Evolutionary conservation across 495 filamentous ascomycete species (phyloP).

Genomic region (Aspergillus wentii): DNA sequence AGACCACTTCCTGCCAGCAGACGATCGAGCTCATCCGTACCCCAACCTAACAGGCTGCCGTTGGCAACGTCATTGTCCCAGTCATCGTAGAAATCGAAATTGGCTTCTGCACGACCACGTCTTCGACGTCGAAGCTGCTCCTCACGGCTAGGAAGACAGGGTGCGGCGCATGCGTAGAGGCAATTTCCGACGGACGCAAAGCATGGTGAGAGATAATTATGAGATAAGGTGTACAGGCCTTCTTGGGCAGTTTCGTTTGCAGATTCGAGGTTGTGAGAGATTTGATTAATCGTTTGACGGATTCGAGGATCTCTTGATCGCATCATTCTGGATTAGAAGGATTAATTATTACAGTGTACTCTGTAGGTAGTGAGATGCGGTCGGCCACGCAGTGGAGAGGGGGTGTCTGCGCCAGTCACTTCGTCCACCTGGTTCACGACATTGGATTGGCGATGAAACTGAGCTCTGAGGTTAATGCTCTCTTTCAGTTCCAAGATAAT

Average conservation of each 20-base stretch:
- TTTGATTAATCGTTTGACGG: constrained; percentile 87
- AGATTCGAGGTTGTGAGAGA: constrained; percentile 86
- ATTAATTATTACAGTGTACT: too few relatives aligned
- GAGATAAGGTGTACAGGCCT: constrained; percentile 80
- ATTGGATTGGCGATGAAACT: too few relatives aligned
- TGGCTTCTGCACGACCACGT: constrained; percentile 69
- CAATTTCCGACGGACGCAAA: constrained; percentile 60
- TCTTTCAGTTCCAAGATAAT: too few relatives aligned
- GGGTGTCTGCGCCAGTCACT: too few relatives aligned
- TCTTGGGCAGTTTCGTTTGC: constrained; percentile 89
- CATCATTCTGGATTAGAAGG: constrained; percentile 39
- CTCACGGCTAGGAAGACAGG: constrained; percentile 69
- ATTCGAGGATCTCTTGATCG: constrained; percentile 84
- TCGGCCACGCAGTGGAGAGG: too few relatives aligned
- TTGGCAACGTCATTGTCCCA: constrained; percentile 75
- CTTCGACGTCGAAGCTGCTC: constrained; percentile 65
- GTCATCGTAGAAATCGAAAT: constrained; percentile 98
- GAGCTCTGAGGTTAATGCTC: too few relatives aligned
- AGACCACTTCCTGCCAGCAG: constrained; percentile 72
- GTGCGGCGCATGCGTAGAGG: constrained; percentile 62
- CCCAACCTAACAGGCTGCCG: constrained; percentile 65
- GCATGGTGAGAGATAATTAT: constrained; percentile 81
- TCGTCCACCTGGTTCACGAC: too few relatives aligned
- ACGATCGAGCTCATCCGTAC: constrained; percentile 82
- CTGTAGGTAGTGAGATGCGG: too few relatives aligned